Evolutionary conservation across 805 yeast species (phyloP).

Genomic region (Schizosaccharomyces pombe): DNA sequence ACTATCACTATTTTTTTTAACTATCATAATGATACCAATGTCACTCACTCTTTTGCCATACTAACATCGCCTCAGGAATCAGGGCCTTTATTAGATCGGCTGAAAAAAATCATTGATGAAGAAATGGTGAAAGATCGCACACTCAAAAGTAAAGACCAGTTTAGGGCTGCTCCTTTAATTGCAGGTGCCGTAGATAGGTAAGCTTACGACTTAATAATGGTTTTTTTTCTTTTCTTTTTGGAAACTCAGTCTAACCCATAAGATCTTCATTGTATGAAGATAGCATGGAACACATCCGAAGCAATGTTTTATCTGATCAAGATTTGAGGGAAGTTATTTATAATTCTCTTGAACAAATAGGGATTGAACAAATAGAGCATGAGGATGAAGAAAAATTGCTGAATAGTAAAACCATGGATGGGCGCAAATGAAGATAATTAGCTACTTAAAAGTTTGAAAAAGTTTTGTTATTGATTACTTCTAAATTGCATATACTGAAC

Average conservation of each 20-base stretch:
- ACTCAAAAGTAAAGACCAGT: not conserved
- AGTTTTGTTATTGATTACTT: too few relatives aligned
- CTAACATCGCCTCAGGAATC: not conserved
- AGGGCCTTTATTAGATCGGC: not conserved
- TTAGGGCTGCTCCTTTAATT: not conserved
- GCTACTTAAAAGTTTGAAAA: too few relatives aligned
- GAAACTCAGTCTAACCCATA: not conserved
- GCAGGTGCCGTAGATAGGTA: constrained; percentile 1
- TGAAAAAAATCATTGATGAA: not conserved
- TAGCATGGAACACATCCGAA: not conserved
- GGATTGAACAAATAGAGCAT: not conserved
- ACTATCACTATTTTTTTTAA: too few relatives aligned
- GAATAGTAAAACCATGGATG: too few relatives aligned
- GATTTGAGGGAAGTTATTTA: not conserved
- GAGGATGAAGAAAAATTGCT: too few relatives aligned
- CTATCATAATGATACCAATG: not conserved
- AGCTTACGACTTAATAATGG: not conserved
- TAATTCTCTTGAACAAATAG: not conserved
- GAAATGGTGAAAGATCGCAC: not conserved
- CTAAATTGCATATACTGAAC: too few relatives aligned
- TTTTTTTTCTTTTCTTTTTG: not conserved
- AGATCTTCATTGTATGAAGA: not conserved
- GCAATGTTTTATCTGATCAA: not conserved
- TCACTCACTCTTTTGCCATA: not conserved
- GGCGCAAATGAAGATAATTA: too few relatives aligned